Evolutionary conservation across 2,329 filamentous ascomycete species (phyloP).

Genomic region (Aspergillus glaucus): DNA sequence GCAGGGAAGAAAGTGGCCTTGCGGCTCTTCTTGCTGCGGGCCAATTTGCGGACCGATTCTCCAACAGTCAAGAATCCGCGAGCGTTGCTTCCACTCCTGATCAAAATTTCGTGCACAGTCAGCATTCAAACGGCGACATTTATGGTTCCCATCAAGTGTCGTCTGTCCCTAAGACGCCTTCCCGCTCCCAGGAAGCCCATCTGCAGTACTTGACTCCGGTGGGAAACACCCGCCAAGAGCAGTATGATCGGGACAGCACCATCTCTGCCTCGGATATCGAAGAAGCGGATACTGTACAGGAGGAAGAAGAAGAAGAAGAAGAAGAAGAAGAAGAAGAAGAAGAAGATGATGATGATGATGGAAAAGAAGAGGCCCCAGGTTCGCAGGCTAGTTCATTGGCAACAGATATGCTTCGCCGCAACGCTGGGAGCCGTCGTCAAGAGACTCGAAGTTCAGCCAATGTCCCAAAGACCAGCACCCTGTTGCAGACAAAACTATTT

Average conservation of each 20-base stretch:
- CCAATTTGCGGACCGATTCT: slow-evolving; percentile 69
- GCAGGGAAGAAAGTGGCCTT: slow-evolving; percentile 57
- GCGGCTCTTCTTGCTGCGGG: slow-evolving; percentile 61
- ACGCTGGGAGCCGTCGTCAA: slow-evolving; percentile 38
- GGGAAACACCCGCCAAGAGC: slow-evolving; percentile 44
- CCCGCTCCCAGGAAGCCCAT: slow-evolving; percentile 46
- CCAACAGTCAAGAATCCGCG: slow-evolving; percentile 69
- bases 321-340: slow-evolving; percentile 43
- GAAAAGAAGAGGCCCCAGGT: slow-evolving; percentile 60
- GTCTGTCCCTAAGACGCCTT: slow-evolving; percentile 72
- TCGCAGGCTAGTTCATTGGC: slow-evolving; percentile 75
- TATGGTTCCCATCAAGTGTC: slow-evolving; percentile 78
- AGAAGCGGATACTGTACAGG: slow-evolving; percentile 42
- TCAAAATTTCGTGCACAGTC: slow-evolving; percentile 44
- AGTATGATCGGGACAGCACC: slow-evolving; percentile 72
- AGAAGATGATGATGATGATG: slow-evolving; percentile 27
- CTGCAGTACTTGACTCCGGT: slow-evolving; percentile 56
- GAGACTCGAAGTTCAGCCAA: slow-evolving; percentile 27
- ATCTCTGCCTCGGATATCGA: slow-evolving; percentile 62
- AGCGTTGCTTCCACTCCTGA: slow-evolving; percentile 68
- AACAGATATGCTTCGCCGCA: slow-evolving; percentile 63
- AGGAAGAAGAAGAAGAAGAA: slow-evolving; percentile 46
- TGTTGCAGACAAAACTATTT: slow-evolving; percentile 59
- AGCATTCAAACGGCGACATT: slow-evolving; percentile 54
- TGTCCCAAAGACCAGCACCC: slow-evolving; percentile 38